phyloP scores from a whole-genome alignment of 179 eudicot species.

The Camellia oleifera region DNA sequence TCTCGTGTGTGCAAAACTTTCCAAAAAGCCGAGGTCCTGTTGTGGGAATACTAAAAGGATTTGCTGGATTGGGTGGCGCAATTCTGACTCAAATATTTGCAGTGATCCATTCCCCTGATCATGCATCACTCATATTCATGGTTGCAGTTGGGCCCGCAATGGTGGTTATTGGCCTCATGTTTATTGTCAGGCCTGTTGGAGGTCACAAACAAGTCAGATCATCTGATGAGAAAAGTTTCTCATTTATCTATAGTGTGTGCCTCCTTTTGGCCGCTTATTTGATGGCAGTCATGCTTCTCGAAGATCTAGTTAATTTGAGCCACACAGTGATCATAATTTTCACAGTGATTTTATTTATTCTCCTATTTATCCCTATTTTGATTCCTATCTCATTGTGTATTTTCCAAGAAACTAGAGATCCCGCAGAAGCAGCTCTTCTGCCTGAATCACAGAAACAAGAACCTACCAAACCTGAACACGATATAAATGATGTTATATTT shows the following conservation, averaged over 20 bases:
- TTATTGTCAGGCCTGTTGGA: conserved; percentile 74
- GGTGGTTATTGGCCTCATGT: conserved; percentile 74
- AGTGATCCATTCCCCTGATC: conserved; percentile 60
- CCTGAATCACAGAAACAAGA: conserved; percentile 38
- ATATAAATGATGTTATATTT: conserved; percentile 38
- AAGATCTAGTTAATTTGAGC: conserved; percentile 63
- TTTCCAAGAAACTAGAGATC: conserved; percentile 37
- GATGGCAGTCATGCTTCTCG: conserved; percentile 84
- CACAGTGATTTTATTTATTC: conserved; percentile 49
- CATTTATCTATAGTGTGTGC: conserved; percentile 65
- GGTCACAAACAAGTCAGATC: conserved; percentile 77
- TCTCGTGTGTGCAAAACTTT: conserved; percentile 51
- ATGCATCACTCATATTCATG: conserved; percentile 86
- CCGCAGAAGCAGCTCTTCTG: conserved; percentile 53
- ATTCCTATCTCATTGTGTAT: conserved; percentile 51
- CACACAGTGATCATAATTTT: conserved; percentile 47
- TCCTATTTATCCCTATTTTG: conserved; percentile 53
- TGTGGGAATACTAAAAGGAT: conserved; percentile 50
- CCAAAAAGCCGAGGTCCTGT: conserved; percentile 52
- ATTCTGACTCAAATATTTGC: conserved; percentile 44
- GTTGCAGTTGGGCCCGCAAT: conserved; percentile 90
- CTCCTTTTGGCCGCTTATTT: conserved; percentile 82
- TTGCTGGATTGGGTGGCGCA: conserved; percentile 53
- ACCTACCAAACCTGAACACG: conserved; percentile 32
- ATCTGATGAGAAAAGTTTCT: conserved; percentile 63